Percentiles rank a stretch among this genome's conserved stretches.
phyloP scores from a whole-genome alignment of 495 filamentous ascomycete species.

The Emericellopsis terricola region DNA sequence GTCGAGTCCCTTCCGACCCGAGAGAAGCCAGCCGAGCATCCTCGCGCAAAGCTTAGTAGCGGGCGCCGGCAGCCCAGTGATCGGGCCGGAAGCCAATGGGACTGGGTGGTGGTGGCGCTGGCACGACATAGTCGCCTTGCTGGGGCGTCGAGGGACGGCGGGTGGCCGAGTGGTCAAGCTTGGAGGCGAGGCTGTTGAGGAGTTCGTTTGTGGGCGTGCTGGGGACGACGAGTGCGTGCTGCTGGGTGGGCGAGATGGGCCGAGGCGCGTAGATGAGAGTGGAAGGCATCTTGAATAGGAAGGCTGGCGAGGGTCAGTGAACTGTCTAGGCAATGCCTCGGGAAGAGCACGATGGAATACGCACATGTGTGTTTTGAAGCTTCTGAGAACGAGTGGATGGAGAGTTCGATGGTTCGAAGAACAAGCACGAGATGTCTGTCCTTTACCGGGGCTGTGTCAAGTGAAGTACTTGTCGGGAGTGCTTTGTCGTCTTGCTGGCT shows the following conservation, averaged over 20 bases:
- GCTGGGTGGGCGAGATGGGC: slow-evolving; percentile 21
- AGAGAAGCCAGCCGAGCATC: too few species aligned
- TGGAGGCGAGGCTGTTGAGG: slow-evolving; percentile 25
- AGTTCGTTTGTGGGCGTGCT: slow-evolving; percentile 30
- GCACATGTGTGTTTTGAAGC: too few species aligned
- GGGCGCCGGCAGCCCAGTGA: slow-evolving; percentile 17
- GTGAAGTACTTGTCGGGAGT: too few species aligned
- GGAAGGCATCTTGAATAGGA: slow-evolving; percentile 24
- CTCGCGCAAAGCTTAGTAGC: slow-evolving; percentile 4
- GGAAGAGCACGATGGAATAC: too few species aligned
- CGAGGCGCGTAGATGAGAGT: slow-evolving; percentile 24
- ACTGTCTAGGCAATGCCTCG: too few species aligned
- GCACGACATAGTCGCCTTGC: slow-evolving; percentile 30
- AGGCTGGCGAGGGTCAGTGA: too few species aligned
- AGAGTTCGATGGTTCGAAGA: too few species aligned
- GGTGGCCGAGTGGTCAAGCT: slow-evolving; percentile 11
- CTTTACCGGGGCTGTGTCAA: too few species aligned
- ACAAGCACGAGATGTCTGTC: too few species aligned
- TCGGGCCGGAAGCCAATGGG: slow-evolving; percentile 27
- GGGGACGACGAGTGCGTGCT: slow-evolving; percentile 12
- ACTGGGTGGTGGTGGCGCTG: slow-evolving; percentile 29
- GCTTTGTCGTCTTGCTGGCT: too few species aligned
- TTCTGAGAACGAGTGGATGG: too few species aligned
- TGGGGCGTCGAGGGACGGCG: slow-evolving; percentile 18
- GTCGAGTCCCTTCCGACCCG: too few species aligned